Percentiles rank a stretch among this genome's conserved stretches.
Evolutionary conservation across 768 basidiomycete genomes (phyloP).

Genomic region (Russula brevipes): DNA sequence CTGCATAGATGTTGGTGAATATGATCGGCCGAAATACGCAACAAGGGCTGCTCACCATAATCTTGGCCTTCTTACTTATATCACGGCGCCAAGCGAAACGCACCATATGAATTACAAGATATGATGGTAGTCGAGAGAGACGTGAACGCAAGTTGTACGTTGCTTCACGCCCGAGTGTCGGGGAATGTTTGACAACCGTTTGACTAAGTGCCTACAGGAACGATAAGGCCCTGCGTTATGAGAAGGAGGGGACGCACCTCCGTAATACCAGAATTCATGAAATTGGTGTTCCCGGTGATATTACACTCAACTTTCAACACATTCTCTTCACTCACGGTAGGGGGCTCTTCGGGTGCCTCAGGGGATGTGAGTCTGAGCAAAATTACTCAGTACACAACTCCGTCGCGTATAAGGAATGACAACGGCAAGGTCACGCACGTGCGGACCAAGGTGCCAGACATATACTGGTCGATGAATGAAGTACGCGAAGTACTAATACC

Average conservation of each 20-base stretch:
- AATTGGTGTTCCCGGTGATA: constrained; percentile 82
- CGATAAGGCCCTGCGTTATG: not conserved
- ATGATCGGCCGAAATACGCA: not conserved
- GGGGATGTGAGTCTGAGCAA: constrained; percentile 63
- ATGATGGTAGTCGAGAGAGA: constrained; percentile 76
- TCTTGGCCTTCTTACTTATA: constrained; percentile 90
- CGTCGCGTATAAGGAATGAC: not conserved
- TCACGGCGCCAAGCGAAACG: constrained; percentile 94
- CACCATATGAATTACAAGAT: constrained; percentile 89
- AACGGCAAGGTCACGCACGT: constrained; percentile 41
- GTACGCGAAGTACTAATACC: constrained; percentile 32
- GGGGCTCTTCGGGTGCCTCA: constrained; percentile 75
- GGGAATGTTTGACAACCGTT: constrained; percentile 79
- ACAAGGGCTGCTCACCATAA: constrained; percentile 58
- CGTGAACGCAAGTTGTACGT: constrained; percentile 77
- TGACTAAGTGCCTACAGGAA: constrained; percentile 69
- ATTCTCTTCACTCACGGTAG: constrained; percentile 58
- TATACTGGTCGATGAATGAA: constrained; percentile 68
- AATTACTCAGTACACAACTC: not conserved
- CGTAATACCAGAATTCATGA: constrained; percentile 79
- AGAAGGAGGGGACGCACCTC: constrained; percentile 37
- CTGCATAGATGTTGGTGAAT: constrained; percentile 34
- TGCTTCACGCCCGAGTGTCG: constrained; percentile 74
- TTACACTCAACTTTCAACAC: constrained; percentile 92
- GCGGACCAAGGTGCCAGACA: constrained; percentile 73